A percentile compares a stretch with the other conserved stretches of the same genome.
phyloP scores from a whole-genome alignment of 1,139 yeast species.

The Geotrichum carabidarum region DNA sequence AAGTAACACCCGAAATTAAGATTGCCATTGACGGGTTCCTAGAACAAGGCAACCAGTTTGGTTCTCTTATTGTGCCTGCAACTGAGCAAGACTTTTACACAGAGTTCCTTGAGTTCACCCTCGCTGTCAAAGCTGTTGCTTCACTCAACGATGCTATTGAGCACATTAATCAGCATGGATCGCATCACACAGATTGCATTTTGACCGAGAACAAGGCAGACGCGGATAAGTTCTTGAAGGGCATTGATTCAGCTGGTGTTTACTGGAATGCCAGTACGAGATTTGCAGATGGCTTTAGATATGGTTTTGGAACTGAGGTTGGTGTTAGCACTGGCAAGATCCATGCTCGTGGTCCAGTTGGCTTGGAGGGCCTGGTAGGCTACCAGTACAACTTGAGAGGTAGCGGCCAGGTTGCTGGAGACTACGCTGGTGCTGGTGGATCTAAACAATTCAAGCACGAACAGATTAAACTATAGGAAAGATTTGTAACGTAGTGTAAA shows the following conservation, averaged over 20 bases:
- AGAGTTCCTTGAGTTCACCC: constrained; percentile 77
- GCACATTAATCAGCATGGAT: constrained; percentile 86
- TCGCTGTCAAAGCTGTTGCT: constrained; percentile 63
- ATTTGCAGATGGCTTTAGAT: constrained; percentile 97
- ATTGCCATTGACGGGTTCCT: constrained; percentile 23
- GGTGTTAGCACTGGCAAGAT: constrained; percentile 95
- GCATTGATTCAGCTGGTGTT: constrained; percentile 94
- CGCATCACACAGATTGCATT: constrained; percentile 93
- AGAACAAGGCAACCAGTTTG: constrained; percentile 26
- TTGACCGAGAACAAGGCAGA: constrained; percentile 63
- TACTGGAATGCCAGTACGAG: constrained; percentile 97
- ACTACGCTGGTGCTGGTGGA: constrained; percentile 92
- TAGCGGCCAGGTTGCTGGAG: constrained; percentile 85
- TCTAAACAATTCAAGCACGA: constrained; percentile 65
- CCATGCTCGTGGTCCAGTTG: constrained; percentile 98
- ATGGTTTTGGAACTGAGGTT: constrained; percentile 97
- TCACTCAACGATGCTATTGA: constrained; percentile 63
- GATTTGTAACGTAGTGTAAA: not conserved
- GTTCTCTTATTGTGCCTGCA: constrained; percentile 44
- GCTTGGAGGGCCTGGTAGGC: constrained; percentile 91
- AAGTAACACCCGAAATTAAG: constrained; percentile 54
- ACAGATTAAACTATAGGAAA: not conserved
- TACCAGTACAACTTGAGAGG: constrained; percentile 93
- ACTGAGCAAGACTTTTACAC: constrained; percentile 63
- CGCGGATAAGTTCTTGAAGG: constrained; percentile 76